A percentile compares a stretch with the other conserved stretches of the same genome.
Conservation (phyloP, 2,329 filamentous ascomycete genomes). For the Arthrinium puccinioides region DNA sequence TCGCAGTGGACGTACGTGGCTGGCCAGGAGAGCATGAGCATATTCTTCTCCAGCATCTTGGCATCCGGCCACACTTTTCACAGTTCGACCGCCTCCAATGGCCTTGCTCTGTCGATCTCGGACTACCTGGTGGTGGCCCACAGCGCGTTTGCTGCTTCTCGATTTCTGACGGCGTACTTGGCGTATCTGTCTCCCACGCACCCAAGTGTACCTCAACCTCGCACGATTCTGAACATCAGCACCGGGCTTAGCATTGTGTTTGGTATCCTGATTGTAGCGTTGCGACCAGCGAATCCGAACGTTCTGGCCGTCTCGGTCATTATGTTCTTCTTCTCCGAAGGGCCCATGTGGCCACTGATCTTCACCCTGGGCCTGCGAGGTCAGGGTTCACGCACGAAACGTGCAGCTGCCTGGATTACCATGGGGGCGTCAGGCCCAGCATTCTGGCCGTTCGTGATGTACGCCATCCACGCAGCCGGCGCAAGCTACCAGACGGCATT, state of each 20-base stretch:
- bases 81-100: slow-evolving; percentile 17
- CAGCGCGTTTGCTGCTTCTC: slow-evolving; percentile 63
- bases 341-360: slow-evolving; percentile 75
- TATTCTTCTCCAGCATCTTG: slow-evolving; percentile 51
- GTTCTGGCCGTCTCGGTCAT: slow-evolving; percentile 53
- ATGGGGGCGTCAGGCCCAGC: slow-evolving; percentile 68
- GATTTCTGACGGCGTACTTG: slow-evolving; percentile 59
- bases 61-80: slow-evolving; percentile 18
- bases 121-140: slow-evolving; percentile 69
- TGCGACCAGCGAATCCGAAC: slow-evolving; percentile 38
- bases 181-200: slow-evolving; percentile 48
- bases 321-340: slow-evolving; percentile 73
- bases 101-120: slow-evolving; percentile 46
- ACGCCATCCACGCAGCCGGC: slow-evolving; percentile 54
- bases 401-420: slow-evolving; percentile 70
- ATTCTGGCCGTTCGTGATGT: slow-evolving; percentile 68
- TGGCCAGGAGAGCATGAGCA: slow-evolving; percentile 59
- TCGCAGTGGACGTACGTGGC: slow-evolving; percentile 77
- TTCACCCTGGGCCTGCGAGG: slow-evolving; percentile 75
- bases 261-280: slow-evolving; percentile 37
- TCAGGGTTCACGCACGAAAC: slow-evolving; percentile 72
- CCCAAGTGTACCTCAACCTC: slow-evolving; percentile 53
- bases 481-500: slow-evolving; percentile 58
- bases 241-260: slow-evolving; percentile 54
- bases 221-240: slow-evolving; percentile 60